A percentile compares a stretch with the other conserved stretches of the same genome.
Evolutionary conservation across 768 basidiomycete species (phyloP).

Genomic region (Serendipita sp.): DNA sequence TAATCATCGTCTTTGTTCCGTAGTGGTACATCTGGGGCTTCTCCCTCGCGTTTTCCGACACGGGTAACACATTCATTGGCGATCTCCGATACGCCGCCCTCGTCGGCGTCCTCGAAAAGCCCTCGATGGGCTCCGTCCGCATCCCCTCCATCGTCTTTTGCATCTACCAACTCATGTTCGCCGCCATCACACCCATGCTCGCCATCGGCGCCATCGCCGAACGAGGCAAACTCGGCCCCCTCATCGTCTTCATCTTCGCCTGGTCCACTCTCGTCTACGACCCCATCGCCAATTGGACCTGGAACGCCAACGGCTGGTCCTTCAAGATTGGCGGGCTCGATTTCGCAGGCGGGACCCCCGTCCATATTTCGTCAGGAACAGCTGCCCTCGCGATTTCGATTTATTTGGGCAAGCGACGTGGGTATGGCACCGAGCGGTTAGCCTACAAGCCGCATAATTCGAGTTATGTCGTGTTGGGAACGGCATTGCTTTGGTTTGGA

Average conservation of each 20-base stretch:
- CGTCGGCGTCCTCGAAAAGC: conserved; percentile 56
- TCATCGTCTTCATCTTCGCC: conserved; percentile 76
- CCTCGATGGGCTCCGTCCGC: conserved; percentile 53
- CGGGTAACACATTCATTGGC: conserved; percentile 63
- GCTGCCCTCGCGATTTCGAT: conserved; percentile 70
- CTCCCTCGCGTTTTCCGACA: conserved; percentile 79
- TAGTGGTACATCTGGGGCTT: conserved; percentile 98
- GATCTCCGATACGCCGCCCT: conserved; percentile 74
- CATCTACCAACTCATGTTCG: conserved; percentile 84
- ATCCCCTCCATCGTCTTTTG: conserved; percentile 66
- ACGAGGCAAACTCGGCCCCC: conserved; percentile 67
- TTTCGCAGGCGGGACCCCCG: conserved; percentile 91
- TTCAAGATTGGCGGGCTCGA: conserved; percentile 69
- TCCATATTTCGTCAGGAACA: conserved; percentile 88
- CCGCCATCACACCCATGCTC: conserved; percentile 78
- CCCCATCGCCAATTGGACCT: conserved; percentile 93
- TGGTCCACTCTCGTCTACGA: conserved; percentile 89
- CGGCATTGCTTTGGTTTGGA: conserved; percentile 84
- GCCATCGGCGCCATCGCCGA: conserved; percentile 90
- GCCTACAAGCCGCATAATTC: conserved; percentile 94
- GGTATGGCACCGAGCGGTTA: conserved; percentile 79
- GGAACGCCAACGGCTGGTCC: conserved; percentile 72
- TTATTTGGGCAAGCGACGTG: conserved; percentile 80
- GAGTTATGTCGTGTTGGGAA: conserved; percentile 85
- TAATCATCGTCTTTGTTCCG: neutral